Conservation (phyloP, 2,329 filamentous ascomycete genomes). For the Metarhizium sp. region DNA sequence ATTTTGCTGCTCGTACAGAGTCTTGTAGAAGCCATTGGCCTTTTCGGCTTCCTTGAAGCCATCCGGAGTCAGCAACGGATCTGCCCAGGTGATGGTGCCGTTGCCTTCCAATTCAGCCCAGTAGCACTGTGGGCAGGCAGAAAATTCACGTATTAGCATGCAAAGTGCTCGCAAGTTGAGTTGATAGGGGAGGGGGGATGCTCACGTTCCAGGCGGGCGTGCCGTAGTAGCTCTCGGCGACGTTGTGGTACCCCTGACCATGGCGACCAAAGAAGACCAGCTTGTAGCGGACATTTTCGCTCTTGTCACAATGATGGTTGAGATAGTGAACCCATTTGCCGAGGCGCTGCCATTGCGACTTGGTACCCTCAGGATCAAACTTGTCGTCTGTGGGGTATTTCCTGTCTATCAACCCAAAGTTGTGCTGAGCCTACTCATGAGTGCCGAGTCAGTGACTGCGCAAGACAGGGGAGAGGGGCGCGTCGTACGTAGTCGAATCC, state of each 20-base stretch:
- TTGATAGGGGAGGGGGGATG: constrained; percentile 9
- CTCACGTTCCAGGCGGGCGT: constrained; percentile 60
- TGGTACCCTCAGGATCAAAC: constrained; percentile 26
- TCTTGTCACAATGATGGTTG: constrained; percentile 30
- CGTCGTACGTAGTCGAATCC: constrained; percentile 54
- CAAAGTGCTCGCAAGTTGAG: constrained; percentile 5
- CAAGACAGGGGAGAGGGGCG: neutral
- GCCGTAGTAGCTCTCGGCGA: constrained; percentile 56
- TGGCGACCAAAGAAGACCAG: constrained; percentile 61
- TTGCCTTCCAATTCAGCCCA: constrained; percentile 58
- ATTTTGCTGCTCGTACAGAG: constrained; percentile 38
- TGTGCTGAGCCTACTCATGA: constrained; percentile 38
- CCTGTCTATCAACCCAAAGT: constrained; percentile 58
- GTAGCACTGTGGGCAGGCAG: constrained; percentile 39
- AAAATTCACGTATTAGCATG: neutral
- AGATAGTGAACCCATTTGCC: constrained; percentile 45
- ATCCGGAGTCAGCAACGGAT: constrained; percentile 49
- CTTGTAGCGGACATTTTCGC: constrained; percentile 48
- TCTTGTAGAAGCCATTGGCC: constrained; percentile 50
- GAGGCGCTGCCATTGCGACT: constrained; percentile 59
- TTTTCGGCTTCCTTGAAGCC: constrained; percentile 48
- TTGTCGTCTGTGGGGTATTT: constrained; percentile 47
- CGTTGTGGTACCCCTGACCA: constrained; percentile 57
- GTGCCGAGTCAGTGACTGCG: neutral
- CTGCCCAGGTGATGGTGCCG: constrained; percentile 51